Evolutionary conservation across 768 basidiomycete genomes (phyloP).

Genomic region (Rossbeevera mucosa): DNA sequence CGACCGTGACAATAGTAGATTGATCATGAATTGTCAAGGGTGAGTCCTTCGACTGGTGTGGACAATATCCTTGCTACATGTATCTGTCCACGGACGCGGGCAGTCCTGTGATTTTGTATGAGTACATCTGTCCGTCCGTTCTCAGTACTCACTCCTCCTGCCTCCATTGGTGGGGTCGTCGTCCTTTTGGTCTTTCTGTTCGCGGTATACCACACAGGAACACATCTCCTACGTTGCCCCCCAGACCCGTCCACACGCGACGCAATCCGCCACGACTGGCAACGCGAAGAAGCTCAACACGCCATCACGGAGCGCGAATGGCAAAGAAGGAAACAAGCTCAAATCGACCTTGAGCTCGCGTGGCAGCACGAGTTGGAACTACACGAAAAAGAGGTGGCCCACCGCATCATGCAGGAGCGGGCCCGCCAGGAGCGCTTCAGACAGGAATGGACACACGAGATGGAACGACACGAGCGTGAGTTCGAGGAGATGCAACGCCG

Average conservation of each 20-base stretch:
- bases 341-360: background rate
- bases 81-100: background rate
- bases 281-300: slow-evolving; percentile 3
- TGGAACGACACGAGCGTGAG: background rate
- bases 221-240: slow-evolving; percentile 6
- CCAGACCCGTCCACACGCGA: slow-evolving; percentile 3
- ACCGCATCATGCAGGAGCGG: background rate
- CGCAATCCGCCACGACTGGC: slow-evolving; percentile 5
- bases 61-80: background rate
- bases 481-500: background rate
- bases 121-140: background rate
- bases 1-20: no score
- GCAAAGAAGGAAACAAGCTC: background rate
- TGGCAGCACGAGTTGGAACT: slow-evolving; percentile 2
- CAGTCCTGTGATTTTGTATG: background rate
- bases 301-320: background rate
- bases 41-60: no score
- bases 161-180: no score
- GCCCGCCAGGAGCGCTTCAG: background rate
- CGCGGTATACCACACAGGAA: background rate
- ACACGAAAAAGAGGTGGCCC: slow-evolving; percentile 5
- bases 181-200: background rate
- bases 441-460: background rate
- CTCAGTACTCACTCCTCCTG: no score
- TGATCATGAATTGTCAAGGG: no score